These are phyloP conservation scores for Alnus rubra DNA, from an alignment of 306 rosid species.

Conservation along the genomic window DNA sequence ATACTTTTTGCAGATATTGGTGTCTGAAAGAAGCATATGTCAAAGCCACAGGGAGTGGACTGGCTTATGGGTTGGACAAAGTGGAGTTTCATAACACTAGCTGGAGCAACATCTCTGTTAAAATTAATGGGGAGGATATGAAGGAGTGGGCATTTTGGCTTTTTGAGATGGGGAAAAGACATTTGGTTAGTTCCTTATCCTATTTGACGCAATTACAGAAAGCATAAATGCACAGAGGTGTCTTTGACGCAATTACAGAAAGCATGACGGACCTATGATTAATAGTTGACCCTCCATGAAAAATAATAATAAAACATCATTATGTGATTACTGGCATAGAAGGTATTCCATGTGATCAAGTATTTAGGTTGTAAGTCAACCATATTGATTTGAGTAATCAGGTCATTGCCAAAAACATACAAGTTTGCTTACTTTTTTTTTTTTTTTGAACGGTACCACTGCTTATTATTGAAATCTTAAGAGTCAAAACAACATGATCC, in stretches of 20 bases:
- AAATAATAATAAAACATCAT: too few species aligned
- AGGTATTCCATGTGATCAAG: background rate
- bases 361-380: background rate
- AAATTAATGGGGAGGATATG: conserved; percentile 50
- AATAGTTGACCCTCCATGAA: background rate
- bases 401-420: background rate
- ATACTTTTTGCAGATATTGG: conserved; percentile 67
- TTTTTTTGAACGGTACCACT: too few species aligned
- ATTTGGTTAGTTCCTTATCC: conserved; percentile 49
- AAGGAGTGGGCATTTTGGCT: conserved; percentile 77
- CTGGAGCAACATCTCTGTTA: conserved; percentile 62
- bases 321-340: background rate
- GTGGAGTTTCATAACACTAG: conserved; percentile 70
- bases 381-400: background rate
- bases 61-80: conserved; percentile 51
- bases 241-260: background rate
- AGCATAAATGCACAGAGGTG: background rate
- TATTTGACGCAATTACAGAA: background rate
- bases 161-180: conserved; percentile 62
- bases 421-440: background rate
- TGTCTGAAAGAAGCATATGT: conserved; percentile 87
- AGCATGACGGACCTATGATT: background rate
- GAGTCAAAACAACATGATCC: too few species aligned
- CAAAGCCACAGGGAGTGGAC: conserved; percentile 83
- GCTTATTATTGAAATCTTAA: too few species aligned